Conservation (phyloP, 257 asterid genomes). For the Pogostemon cablin region DNA sequence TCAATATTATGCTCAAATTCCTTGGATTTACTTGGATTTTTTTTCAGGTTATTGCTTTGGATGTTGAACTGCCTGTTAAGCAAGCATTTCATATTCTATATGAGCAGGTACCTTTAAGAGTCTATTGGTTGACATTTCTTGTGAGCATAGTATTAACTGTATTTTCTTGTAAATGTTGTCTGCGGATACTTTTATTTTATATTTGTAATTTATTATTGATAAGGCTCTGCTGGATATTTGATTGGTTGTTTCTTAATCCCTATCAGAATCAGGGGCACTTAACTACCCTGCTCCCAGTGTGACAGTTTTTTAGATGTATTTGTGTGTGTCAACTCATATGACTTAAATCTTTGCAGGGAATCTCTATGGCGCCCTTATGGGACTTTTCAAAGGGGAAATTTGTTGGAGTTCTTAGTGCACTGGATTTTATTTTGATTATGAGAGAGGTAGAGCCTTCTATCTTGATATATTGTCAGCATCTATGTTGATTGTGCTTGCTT, state of each 20-base stretch:
- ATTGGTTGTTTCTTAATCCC: not conserved
- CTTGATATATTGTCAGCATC: conserved; percentile 8
- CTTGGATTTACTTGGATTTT: conserved; percentile 25
- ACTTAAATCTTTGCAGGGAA: conserved; percentile 61
- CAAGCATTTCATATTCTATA: conserved; percentile 87
- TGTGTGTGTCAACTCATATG: conserved; percentile 22
- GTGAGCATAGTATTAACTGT: not conserved
- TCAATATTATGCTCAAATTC: conserved; percentile 10
- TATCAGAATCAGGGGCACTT: conserved; percentile 1
- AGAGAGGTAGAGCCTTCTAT: conserved; percentile 64
- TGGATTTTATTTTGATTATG: conserved; percentile 90
- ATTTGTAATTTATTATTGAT: not conserved
- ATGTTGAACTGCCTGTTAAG: conserved; percentile 86
- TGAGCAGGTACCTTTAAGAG: conserved; percentile 66
- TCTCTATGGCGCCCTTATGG: conserved; percentile 86
- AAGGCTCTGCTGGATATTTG: conserved; percentile 15
- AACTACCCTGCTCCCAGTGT: not conserved
- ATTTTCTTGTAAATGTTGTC: conserved; percentile 5
- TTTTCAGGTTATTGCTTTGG: conserved; percentile 81
- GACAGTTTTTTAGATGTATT: conserved; percentile 22
- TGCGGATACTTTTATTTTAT: not conserved
- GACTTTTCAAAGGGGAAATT: conserved; percentile 75
- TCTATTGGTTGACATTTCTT: conserved; percentile 3
- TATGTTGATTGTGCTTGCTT: conserved; percentile 12
- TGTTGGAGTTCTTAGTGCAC: conserved; percentile 89